A percentile compares a stretch with the other conserved stretches of the same genome.
Evolutionary conservation across 148 eudicot genomes (phyloP).

Genomic region (Oxyria digyna): DNA sequence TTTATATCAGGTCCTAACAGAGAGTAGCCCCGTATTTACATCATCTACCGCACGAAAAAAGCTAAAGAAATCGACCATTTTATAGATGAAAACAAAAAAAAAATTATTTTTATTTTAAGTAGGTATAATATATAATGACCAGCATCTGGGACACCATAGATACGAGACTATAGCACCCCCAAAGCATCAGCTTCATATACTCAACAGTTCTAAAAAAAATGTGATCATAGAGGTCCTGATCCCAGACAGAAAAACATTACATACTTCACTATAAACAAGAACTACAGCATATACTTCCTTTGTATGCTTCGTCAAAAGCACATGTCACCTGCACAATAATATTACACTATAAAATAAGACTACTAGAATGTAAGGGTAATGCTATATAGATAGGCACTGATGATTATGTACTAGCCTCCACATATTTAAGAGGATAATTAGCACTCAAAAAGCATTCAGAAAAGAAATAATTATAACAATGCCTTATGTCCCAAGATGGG

Average conservation of each 20-base stretch:
- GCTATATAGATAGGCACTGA: not conserved
- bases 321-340: not conserved
- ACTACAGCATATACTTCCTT: not conserved
- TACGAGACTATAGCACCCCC: not conserved
- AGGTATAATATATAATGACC: not conserved
- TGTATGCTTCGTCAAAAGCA: not conserved
- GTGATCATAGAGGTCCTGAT: not conserved
- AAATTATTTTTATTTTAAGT: not conserved
- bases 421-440: not conserved
- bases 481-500: not conserved
- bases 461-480: not conserved
- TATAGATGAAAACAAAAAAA: too few species aligned
- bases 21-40: not conserved
- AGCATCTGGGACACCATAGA: not conserved
- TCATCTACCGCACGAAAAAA: not conserved
- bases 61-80: not conserved
- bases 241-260: not conserved
- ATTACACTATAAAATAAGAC: not conserved
- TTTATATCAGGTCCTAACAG: not conserved
- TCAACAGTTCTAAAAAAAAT: not conserved
- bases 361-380: not conserved
- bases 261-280: not conserved
- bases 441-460: not conserved
- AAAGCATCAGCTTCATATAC: not conserved
- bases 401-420: not conserved